Evolutionary conservation across 2,329 filamentous ascomycete genomes (phyloP).

Genomic region (Colletotrichum sp.): DNA sequence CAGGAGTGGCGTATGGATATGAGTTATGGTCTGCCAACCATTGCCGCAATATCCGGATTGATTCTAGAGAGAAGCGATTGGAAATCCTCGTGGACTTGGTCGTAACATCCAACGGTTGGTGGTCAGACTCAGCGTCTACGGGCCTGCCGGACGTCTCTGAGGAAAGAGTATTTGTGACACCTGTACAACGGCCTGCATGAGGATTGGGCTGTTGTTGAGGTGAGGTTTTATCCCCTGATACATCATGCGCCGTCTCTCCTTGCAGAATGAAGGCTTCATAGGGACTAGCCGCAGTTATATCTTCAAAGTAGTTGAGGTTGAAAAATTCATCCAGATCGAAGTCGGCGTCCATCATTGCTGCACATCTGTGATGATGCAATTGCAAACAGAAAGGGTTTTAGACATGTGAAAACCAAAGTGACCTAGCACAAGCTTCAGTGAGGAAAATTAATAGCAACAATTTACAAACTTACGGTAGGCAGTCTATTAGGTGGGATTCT

Average conservation of each 20-base stretch:
- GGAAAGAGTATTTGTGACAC: neutral
- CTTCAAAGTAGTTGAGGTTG: neutral
- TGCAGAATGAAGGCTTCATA: neutral
- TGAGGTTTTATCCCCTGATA: neutral
- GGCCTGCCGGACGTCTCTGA: neutral
- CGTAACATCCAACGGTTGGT: neutral
- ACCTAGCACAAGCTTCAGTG: neutral
- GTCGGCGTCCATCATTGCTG: neutral
- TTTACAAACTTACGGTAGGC: neutral
- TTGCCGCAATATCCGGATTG: neutral
- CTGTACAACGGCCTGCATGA: neutral
- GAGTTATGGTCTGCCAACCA: neutral
- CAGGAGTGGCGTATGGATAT: neutral
- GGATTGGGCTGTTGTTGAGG: neutral
- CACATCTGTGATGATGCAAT: no score
- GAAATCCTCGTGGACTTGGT: neutral
- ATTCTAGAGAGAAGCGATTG: neutral
- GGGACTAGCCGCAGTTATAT: rapidly evolving
- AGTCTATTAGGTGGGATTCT: neutral
- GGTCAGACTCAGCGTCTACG: neutral
- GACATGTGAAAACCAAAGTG: neutral
- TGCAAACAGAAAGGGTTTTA: neutral
- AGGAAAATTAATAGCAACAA: neutral
- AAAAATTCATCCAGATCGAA: neutral
- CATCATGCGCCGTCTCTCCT: neutral